Evolutionary conservation across 495 filamentous ascomycete genomes (phyloP).

Genomic region (Bacidia rubella): DNA sequence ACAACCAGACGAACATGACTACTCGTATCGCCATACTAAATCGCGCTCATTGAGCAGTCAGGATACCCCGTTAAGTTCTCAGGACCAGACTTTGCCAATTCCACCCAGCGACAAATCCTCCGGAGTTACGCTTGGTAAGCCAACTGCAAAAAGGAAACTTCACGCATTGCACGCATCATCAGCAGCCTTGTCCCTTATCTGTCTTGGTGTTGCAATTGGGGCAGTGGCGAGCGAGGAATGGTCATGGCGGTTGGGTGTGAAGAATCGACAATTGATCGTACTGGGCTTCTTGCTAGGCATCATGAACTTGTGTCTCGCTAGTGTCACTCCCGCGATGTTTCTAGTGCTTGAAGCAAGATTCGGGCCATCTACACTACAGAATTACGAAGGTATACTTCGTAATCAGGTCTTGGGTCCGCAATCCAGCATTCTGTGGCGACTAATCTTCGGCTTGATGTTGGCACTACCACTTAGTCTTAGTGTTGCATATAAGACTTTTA

Average conservation of each 20-base stretch:
- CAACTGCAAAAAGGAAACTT: neutral
- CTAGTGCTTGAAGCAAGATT: constrained; percentile 8
- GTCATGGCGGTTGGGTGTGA: constrained; percentile 7
- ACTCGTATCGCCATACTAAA: no score
- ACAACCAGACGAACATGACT: no score
- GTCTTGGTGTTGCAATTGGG: constrained; percentile 8
- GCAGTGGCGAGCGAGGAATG: constrained; percentile 8
- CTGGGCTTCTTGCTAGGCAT: constrained; percentile 13
- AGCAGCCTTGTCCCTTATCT: constrained; percentile 4
- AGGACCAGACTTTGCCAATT: no score
- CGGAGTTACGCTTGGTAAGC: neutral
- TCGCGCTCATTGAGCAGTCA: no score
- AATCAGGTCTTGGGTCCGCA: constrained; percentile 4
- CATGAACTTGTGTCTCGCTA: constrained; percentile 10
- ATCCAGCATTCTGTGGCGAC: constrained; percentile 1
- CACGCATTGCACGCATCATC: neutral
- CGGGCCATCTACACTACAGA: constrained; percentile 11
- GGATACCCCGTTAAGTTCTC: no score
- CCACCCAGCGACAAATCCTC: neutral
- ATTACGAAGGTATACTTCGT: constrained; percentile 12
- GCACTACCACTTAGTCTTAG: constrained; percentile 11
- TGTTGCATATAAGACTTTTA: constrained; percentile 13
- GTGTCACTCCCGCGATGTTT: constrained; percentile 7
- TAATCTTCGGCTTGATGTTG: neutral
- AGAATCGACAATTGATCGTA: constrained; percentile 13